Evolutionary conservation across 1,139 yeast genomes (phyloP), one percentile per base, ranked within the genome.

Genomic region (Sugiyamaella xylanicola): DNA sequence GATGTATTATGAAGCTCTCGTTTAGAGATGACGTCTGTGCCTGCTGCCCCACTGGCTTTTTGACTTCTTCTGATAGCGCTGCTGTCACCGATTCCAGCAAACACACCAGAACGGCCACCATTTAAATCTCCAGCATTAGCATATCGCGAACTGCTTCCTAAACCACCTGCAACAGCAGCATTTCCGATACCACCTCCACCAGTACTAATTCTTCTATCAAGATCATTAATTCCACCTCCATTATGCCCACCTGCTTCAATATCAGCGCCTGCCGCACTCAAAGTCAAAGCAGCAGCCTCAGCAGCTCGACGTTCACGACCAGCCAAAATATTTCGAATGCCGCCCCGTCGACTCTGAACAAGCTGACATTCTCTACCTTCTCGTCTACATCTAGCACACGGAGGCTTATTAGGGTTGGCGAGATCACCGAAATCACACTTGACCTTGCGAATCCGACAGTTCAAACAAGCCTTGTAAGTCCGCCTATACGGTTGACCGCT

Each of bases 351-450:
- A 39, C 83, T 76, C 53, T 83, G 87, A 3, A 86, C 86, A 71
- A 91, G 87, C 21, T 85, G 84, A 72, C 97, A 91, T 63, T 86
- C 90, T 64, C 81, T 82, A 19, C 95, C 76, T 66, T 91, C 96
- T 51, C 97, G 77, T 59, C 81, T 78, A 66, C 97, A 91, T 54
- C 97, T 74, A 2, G 84, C 86, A 77, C 98, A 92, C 17, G 95
- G 95, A 4, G 95, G 95, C 7, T 83, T 84, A 53, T 79, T 77
- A 0, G 96, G 96, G 56, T 78, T 78, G 56, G 85, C 86, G 11
- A 84, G 82, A 2, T 85, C 83, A 1, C 96, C 96, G 61, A 90
- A 72, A 65, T 89, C 95, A 73, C 97, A 91, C 66, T 85, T 85
- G 48, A 88, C 89, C 66, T 91, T 91, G 39, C 95, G 80, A 8